Evolutionary conservation across 106 monocot genomes (phyloP).

Genomic region (Platanthera guangdongensis): DNA sequence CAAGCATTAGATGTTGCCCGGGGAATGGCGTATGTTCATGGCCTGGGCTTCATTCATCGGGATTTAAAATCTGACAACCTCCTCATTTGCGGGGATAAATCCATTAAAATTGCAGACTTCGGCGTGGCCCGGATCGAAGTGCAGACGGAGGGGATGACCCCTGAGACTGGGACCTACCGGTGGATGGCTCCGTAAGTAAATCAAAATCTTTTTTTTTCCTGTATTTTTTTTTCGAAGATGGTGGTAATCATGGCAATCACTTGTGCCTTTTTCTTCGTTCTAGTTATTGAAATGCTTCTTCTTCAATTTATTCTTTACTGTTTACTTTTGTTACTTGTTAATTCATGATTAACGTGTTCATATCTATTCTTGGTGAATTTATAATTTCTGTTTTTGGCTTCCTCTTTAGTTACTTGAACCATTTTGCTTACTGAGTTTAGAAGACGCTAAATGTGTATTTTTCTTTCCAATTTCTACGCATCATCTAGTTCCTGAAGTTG

Average conservation of each 20-base stretch:
- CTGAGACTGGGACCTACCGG: constrained; percentile 45
- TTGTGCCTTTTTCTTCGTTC: not conserved
- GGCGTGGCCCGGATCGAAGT: constrained; percentile 40
- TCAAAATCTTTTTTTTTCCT: not conserved
- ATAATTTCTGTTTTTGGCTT: not conserved
- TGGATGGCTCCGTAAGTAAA: constrained; percentile 50
- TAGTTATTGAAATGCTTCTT: not conserved
- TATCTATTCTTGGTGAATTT: not conserved
- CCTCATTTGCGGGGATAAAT: constrained; percentile 30
- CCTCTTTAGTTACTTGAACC: not conserved
- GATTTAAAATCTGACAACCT: constrained; percentile 37
- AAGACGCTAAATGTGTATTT: not conserved
- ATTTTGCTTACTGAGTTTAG: not conserved
- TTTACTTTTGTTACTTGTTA: not conserved
- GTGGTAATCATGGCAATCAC: not conserved
- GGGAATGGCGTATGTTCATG: constrained; percentile 40
- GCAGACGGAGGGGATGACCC: constrained; percentile 47
- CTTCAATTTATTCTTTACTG: not conserved
- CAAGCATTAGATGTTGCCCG: constrained; percentile 34
- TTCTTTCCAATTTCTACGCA: not conserved
- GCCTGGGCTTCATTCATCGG: constrained; percentile 33
- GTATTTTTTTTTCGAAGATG: not conserved
- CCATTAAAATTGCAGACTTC: constrained; percentile 40
- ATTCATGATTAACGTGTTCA: not conserved
- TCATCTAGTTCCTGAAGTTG: not conserved